Conservation (phyloP, 768 basidiomycete genomes). For the Pisolithus marmoratus region DNA sequence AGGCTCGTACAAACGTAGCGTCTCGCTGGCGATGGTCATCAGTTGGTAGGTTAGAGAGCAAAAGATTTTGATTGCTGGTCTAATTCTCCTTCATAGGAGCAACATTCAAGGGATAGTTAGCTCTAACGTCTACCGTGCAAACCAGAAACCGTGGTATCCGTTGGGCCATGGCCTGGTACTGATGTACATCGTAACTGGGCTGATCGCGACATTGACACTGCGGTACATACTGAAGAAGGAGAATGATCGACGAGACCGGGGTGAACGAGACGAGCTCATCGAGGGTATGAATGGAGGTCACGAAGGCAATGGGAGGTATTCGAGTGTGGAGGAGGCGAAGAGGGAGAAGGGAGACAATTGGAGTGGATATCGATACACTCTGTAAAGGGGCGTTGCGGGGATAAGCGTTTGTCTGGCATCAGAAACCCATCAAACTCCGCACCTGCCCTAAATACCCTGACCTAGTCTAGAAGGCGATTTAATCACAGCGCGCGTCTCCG, state of each 20-base stretch:
- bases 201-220: conserved; percentile 41
- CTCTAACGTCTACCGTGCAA: conserved; percentile 70
- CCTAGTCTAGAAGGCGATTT: too few species aligned
- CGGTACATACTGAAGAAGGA: conserved; percentile 46
- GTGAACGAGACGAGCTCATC: conserved; percentile 66
- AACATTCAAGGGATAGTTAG: conserved; percentile 75
- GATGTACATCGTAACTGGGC: conserved; percentile 63
- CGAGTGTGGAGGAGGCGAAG: conserved; percentile 58
- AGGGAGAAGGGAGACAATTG: conserved; percentile 65
- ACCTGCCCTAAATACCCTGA: conserved; percentile 28
- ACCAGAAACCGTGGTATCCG: conserved; percentile 63
- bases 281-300: conserved; percentile 27
- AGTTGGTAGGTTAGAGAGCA: conserved; percentile 39
- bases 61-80: not conserved
- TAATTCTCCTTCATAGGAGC: conserved; percentile 35
- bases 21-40: conserved; percentile 65
- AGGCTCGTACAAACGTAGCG: conserved; percentile 71
- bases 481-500: not conserved
- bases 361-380: conserved; percentile 70
- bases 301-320: conserved; percentile 53
- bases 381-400: conserved; percentile 34
- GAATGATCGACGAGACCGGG: conserved; percentile 61
- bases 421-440: conserved; percentile 22
- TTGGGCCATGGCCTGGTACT: conserved; percentile 59
- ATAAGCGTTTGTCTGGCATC: conserved; percentile 35